Base-by-base conservation (phyloP, 306 rosid species). In the Carpinus fangiana region DNA sequence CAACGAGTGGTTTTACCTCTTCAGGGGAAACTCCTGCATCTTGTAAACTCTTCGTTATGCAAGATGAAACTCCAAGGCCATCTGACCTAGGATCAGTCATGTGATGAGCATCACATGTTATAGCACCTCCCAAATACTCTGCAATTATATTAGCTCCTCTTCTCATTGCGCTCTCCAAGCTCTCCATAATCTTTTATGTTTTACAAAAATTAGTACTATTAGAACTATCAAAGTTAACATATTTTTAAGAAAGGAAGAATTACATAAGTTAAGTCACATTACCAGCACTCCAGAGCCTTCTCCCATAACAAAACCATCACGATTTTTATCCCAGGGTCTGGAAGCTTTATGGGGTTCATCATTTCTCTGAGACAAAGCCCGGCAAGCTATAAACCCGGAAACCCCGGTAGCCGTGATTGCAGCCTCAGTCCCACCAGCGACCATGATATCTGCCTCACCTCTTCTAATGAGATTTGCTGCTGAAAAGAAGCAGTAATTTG, bases 231-330 rank as follows among this genome's bases (percentile, higher is more conserved):
- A 59, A 36, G 52, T 62, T 21, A 53, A 68, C 34, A 36, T 3
- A 56, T n/a, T 76, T 4, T 59, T 51, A 76, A 60, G 31, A 1
- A 0, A 3, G 14, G 79, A 73, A 21, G 28, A 18, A 14, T 41
- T 41, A 41, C 45, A 41, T 41, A 41, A 41, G 45, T 1, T 5
- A 5, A 41, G 45, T 41, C 45, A 41, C 45, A 41, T 41, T 88
- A 90, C 93, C 90, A 91, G 87, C 8, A 91, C 90, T 75, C 93
- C 96, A 46, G 89, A 76, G 3, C 96, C 96, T 87, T 91, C 96
- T 18, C 96, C 93, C 82, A 91, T 76, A 46, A 91, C 93, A 31
- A 91, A 91, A 47, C 96, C 96, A 66, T 91, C 96, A 1, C 96
- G 90, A n/a, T 84, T 74, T 68, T 82, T 87, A 87, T 91, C 96